Evolutionary conservation across 257 asterid species (phyloP).

Genomic region (Solanum dulcamara): DNA sequence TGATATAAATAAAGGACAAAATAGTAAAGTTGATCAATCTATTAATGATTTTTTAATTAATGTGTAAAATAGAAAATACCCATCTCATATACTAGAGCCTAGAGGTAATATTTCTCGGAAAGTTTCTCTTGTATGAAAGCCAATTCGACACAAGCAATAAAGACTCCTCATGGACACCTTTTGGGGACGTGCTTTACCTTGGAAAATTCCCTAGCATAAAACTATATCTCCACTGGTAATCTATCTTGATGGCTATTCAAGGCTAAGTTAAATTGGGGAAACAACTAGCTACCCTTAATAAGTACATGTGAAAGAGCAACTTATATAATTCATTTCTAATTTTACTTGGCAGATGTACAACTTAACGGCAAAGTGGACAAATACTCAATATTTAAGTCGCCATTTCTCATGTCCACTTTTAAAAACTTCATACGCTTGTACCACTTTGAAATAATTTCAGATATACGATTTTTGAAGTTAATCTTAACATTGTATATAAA

Average conservation of each 20-base stretch:
- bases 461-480: background rate
- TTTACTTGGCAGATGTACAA: background rate
- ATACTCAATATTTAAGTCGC: background rate
- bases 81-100: too few relatives aligned
- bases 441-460: background rate
- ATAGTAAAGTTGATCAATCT: too few relatives aligned
- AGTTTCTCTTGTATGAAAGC: background rate
- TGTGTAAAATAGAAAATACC: too few relatives aligned
- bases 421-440: background rate
- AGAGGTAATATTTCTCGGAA: background rate
- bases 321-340: background rate
- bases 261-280: background rate
- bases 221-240: background rate
- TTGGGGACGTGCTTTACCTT: background rate
- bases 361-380: background rate
- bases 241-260: background rate
- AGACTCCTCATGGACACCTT: background rate
- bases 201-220: background rate
- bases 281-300: background rate
- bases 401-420: background rate
- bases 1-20: too few relatives aligned
- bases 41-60: too few relatives aligned
- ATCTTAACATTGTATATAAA: background rate
- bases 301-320: background rate
- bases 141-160: background rate